Base-by-base conservation (phyloP, 2,329 filamentous ascomycete genomes). In the Fusarium tricinctum region DNA sequence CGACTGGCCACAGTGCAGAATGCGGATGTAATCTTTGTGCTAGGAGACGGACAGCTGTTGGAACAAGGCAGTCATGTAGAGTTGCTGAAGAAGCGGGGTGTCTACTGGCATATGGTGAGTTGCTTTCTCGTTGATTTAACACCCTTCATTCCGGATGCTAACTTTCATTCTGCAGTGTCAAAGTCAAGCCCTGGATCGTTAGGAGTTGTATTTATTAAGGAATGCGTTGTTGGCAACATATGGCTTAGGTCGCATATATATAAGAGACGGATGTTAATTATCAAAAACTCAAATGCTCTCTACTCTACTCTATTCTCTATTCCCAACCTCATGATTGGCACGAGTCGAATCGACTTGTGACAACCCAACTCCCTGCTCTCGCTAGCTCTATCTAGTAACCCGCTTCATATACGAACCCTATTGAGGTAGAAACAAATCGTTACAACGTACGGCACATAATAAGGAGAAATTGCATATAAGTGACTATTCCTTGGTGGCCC, bases 11-110 rank as follows among this genome's bases (percentile, higher is more conserved):
- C 91, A 14, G 89, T 94, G 20, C 91, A 92, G 77, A 91, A 94
- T 70, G 91, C 92, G 2, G 89, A 95, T 76, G 81, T 89, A n/a
- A 94, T 94, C 42, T 93, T 92, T 71, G 91, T 95, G 1, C 87
- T 96, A 47, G 91, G 91, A 13, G 85, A 89, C 63, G 79, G 90
- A 23, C 85, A 82, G 68, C 79, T 88, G 43, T 73, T 88, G 13
- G 86, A 88, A 75, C 79, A 83, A 74, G 86, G 86, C 13, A 86
- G 74, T 19, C 86, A 88, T 63, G 59, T 60, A 3, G 86, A 88
- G 71, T 70, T 88, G 60, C 63, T 88, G 63, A 82, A 77, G 75
- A 80, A 81, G 77, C 82, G 76, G 71, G 86, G 86, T 2, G 81
- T 86, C 8, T 88, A 88, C 63, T 88, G 84, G 83, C 80, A 85